Base-by-base conservation (phyloP, 352 stramenopile genomes). In the Blastocystis hominis region DNA sequence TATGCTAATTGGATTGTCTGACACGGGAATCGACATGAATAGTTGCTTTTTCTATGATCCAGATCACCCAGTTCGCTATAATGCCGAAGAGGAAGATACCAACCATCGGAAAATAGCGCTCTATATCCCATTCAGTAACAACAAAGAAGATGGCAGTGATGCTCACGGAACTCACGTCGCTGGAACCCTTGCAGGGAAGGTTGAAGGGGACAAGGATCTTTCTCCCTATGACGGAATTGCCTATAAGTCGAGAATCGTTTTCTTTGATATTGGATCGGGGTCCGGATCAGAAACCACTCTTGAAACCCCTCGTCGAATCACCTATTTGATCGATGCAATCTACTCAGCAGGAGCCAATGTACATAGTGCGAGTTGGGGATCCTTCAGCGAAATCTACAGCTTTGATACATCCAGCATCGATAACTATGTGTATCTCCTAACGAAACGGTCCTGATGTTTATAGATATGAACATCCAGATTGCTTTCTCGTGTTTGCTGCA, bases 81-180 rank as follows among this genome's bases (percentile, higher is more conserved):
- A 47, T 17, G 20, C n/a, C 40, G 38, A 47, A 0, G 3, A 44
- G 7, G 24, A 56, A n/a, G 72, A 84, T 30, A 84, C 72, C 6
- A 20, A 30, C 36, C 72, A 84, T 46, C 72, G 72, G 44, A 84
- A 84, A 53, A 69, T 84, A 2, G n/a, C 24, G 36, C 30, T 84
- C 50, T 84, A 84, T 30, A 64, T 54, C 44, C 17, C 50, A 1
- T 84, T 68, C 44, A 46, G n/a, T 20, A 64, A 84, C 56, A 53
- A 84, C 44, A 44, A 2, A 34, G 72, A 84, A 24, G 72, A 66
- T 15, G 47, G 17, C 76, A 75, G 91, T 30, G 80, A 92, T 55
- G 93, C 93, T 36, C 93, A 96, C 86, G 93, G 93, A 9, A 96
- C 93, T 0, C 93, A 96, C 89, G 93, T 96, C 9, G 92, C 91